Evolutionary conservation across 176 grass and related monocot species (phyloP), one percentile per base, ranked within the genome.

Genomic region (Oryza brachyantha): DNA sequence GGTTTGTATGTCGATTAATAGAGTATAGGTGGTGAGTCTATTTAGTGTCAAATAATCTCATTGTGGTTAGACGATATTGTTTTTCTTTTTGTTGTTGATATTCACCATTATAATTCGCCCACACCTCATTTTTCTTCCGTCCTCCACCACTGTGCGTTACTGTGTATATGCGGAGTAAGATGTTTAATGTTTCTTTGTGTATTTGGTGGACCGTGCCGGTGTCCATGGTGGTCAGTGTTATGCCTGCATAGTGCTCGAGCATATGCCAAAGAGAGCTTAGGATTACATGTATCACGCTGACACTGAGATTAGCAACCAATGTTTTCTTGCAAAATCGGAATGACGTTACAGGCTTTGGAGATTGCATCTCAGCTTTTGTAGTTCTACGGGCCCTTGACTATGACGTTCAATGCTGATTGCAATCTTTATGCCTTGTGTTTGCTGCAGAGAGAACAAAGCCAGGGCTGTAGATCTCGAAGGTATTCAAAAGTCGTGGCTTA

Each of bases 401-500:
- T 81, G 57, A 72, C 8, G 31, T 62, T 64, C 0, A 63, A 8
- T 58, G 17, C 10, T 68, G 29, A 13, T 66, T 54, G 0, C 27
- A 73, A 73, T 34, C 25, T 55, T 73, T n/a, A 73, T 58, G 34
- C 29, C n/a, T 63, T 36, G 64, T 72, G 25, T 73, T 71, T 66
- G 35, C 83, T 79, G 76, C 86, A 85, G 81, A 75, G 9, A 38
- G 45, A 26, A 21, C 26, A 42, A 58, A 79, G 64, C 70, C 75
- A 88, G 59, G 39, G 66, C 35, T 70, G 16, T 16, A 61, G 46
- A 1, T 58, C 85, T 54, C 80, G 68, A 79, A 86, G 79, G 69
- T 58, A 35, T 65, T 78, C 80, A 2, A 78, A 90, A 76, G 60
- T 94, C 27, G 68, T 84, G 41, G 86, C 83, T 52, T 98, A 85